Conservation (phyloP, 164 flowering plant species). For the Sextonia rubra region DNA sequence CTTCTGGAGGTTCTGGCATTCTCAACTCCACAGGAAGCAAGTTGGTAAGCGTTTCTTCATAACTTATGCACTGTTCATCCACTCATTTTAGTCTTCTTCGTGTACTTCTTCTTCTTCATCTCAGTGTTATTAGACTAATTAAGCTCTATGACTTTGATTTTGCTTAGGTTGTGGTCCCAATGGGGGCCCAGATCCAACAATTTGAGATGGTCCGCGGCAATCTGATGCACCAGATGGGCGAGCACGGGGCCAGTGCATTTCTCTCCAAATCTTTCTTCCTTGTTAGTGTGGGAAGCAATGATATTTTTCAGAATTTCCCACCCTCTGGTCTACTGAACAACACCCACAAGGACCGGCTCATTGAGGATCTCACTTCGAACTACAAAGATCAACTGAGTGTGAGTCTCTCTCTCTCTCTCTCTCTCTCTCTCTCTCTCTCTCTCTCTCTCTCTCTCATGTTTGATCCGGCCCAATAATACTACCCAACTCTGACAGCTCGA, state of each 20-base stretch:
- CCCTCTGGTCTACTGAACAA: slow-evolving; percentile 9
- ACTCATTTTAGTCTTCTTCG: not conserved
- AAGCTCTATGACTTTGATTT: not conserved
- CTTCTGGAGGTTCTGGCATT: slow-evolving; percentile 55
- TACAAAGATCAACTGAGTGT: slow-evolving; percentile 39
- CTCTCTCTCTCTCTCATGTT: not conserved
- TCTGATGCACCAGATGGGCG: slow-evolving; percentile 23
- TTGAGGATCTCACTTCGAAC: slow-evolving; percentile 11
- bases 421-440: too few species aligned
- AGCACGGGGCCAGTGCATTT: slow-evolving; percentile 8
- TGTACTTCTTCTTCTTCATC: too few species aligned
- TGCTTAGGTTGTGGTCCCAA: slow-evolving; percentile 14
- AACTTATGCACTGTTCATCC: not conserved
- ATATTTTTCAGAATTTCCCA: slow-evolving; percentile 29
- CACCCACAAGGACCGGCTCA: slow-evolving; percentile 14
- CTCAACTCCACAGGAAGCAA: slow-evolving; percentile 27
- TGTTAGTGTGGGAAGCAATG: slow-evolving; percentile 53
- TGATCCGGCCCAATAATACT: too few species aligned
- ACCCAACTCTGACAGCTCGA: too few species aligned
- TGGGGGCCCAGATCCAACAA: slow-evolving; percentile 39
- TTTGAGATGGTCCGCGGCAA: slow-evolving; percentile 20
- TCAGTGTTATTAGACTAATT: not conserved
- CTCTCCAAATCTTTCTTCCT: slow-evolving; percentile 37
- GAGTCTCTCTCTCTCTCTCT: slow-evolving; percentile 1
- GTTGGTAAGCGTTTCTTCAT: slow-evolving; percentile 13